Evolutionary conservation across 2,329 filamentous ascomycete species (phyloP).

Genomic region (Ceratocystis smalleyi): DNA sequence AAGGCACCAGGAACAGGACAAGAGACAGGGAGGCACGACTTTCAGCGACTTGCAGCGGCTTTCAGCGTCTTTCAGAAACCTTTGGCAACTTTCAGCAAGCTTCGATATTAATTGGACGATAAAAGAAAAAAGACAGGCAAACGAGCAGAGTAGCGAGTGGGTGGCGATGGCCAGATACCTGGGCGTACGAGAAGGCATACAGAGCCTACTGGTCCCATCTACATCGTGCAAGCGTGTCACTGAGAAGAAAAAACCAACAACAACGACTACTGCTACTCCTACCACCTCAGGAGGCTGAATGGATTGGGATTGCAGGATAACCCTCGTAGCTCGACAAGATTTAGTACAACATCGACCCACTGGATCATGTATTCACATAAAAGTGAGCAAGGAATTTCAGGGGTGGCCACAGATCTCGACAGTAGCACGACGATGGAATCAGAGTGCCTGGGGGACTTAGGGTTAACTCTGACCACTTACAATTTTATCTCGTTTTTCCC

Average conservation of each 20-base stretch:
- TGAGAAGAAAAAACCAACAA: neutral
- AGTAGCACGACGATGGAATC: neutral
- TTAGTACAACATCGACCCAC: neutral
- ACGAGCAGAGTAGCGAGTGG: too few species aligned
- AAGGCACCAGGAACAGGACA: conserved; percentile 12
- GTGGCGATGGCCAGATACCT: too few species aligned
- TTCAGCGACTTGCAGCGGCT: neutral
- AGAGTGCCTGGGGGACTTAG: neutral
- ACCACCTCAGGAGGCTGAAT: neutral
- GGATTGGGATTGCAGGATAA: neutral
- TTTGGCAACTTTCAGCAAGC: too few species aligned
- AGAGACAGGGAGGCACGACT: conserved; percentile 14
- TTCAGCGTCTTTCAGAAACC: neutral
- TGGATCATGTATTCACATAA: neutral
- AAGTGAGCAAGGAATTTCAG: neutral
- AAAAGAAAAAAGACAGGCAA: neutral
- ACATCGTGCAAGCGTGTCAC: neutral
- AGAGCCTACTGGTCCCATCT: too few species aligned
- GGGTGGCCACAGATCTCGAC: neutral
- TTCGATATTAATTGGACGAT: neutral
- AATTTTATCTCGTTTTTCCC: neutral
- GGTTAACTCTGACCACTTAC: neutral
- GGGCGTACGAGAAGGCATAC: too few species aligned
- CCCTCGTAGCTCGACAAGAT: neutral
- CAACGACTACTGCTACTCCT: too few species aligned